These are phyloP conservation scores for Apiotrichum sp. DNA, from an alignment of 1,284 basidiomycete species.

Conservation along the genomic window DNA sequence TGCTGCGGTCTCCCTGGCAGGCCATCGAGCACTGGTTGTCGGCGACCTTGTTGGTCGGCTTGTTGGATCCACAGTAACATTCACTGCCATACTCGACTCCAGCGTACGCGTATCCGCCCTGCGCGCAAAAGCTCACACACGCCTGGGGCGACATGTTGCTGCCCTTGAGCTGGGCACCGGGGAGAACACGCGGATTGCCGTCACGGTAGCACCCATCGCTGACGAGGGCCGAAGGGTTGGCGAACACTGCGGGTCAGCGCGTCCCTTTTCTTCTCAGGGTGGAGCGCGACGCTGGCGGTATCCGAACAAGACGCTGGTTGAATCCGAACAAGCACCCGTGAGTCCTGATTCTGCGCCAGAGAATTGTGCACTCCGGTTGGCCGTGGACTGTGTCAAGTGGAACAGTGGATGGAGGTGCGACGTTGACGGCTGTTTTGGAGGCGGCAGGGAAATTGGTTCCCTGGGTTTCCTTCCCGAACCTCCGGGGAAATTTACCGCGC, in stretches of 20 bases:
- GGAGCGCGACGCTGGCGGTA: conserved; percentile 13
- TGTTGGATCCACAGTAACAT: conserved; percentile 17
- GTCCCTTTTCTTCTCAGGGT: conserved; percentile 24
- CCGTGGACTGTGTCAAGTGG: too few species aligned
- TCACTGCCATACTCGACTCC: conserved; percentile 23
- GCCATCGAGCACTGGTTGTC: conserved; percentile 8
- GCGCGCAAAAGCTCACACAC: conserved; percentile 18
- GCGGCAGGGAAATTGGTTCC: too few species aligned
- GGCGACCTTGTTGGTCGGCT: neutral
- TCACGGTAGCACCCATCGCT: conserved; percentile 6
- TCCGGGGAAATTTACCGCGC: too few species aligned
- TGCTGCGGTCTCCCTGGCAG: conserved; percentile 15
- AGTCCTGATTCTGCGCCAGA: too few species aligned
- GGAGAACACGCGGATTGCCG: conserved; percentile 7
- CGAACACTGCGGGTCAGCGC: conserved; percentile 29
- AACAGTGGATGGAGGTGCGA: too few species aligned
- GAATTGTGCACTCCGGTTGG: too few species aligned
- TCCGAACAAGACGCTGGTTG: too few species aligned
- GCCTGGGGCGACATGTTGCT: conserved; percentile 10
- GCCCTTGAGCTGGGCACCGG: conserved; percentile 5
- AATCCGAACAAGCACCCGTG: too few species aligned
- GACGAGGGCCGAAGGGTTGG: neutral
- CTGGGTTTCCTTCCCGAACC: too few species aligned
- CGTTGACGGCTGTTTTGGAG: too few species aligned
- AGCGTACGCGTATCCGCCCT: conserved; percentile 18